Conservation (phyloP, 1,139 yeast genomes). For the Yamadazyma spencermartinsiae region DNA sequence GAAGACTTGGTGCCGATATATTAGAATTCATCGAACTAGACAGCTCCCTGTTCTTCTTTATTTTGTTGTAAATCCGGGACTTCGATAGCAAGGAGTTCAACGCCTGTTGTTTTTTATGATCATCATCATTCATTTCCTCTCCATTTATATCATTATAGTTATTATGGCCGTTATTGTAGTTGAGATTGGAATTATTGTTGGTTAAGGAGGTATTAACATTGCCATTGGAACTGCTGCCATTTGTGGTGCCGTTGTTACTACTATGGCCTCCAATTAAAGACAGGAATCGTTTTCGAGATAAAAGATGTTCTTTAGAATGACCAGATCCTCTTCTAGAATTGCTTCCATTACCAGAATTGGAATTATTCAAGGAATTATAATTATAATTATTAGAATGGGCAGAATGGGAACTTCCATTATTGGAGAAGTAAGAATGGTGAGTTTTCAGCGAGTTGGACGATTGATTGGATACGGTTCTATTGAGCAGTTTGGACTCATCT, state of each 20-base stretch:
- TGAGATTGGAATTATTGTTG: conserved; percentile 4
- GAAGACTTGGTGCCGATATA: conserved; percentile 16
- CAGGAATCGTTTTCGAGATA: conserved; percentile 28
- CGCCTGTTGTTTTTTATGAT: conserved; percentile 24
- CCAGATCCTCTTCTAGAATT: conserved; percentile 11
- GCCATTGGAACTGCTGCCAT: conserved; percentile 1
- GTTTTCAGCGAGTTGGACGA: conserved; percentile 22
- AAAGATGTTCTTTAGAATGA: conserved; percentile 17
- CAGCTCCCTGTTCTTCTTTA: conserved; percentile 43
- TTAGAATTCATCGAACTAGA: conserved; percentile 31
- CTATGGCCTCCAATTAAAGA: conserved; percentile 19
- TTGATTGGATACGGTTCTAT: conserved; percentile 22
- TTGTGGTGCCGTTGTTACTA: background rate
- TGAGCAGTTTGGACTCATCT: conserved; percentile 19
- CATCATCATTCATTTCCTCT: conserved; percentile 13
- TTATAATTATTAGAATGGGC: conserved; percentile 9
- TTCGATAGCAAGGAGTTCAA: conserved; percentile 37
- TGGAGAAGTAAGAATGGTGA: conserved; percentile 19
- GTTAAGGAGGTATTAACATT: conserved; percentile 4
- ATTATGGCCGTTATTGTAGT: background rate
- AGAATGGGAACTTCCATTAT: conserved; percentile 11
- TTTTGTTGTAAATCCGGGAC: conserved; percentile 37
- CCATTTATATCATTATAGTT: conserved; percentile 1
- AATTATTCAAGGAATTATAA: conserved; percentile 8
- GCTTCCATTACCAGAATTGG: conserved; percentile 6